Evolutionary conservation across 495 filamentous ascomycete genomes (phyloP), one percentile per base, ranked within the genome.

Genomic region (Annulohypoxylon moriforme): DNA sequence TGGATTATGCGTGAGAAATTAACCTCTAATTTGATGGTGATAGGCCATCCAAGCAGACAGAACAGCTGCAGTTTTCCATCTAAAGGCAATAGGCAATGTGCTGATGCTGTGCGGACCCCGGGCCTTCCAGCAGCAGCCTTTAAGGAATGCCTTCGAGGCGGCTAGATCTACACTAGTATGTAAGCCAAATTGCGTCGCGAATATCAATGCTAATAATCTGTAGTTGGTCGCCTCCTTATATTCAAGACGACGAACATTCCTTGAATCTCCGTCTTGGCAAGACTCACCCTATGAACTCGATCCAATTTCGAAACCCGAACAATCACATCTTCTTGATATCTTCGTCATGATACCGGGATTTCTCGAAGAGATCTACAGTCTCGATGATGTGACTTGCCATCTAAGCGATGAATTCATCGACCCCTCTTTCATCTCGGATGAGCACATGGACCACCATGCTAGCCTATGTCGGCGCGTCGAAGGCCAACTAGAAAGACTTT

Each of bases 61-160:
- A 52, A 63, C 55, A 8, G 72, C 42, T 13, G 72, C 64, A 0
- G 13, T 58, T 4, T 75, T 72, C n/a, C 72, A 75, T 22, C 47
- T 75, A 0, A 75, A 46, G 16, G 72, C 68, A 2, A 64, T 75
- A 4, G 64, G 56, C 29, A 75, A 69, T n/a, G 49, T 75, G 6
- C 34, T 75, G 18, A 49, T 59, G 40, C 34, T 75, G 2, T 75
- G 72, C 24, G 72, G 72, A 0, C 72, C 72, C 4, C 22, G 38
- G 20, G 72, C 72, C 1, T 75, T 75, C 46, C 72, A 75, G 36
- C 55, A 34, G 5, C 72, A 75, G 13, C 72, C 72, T 31, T 22
- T 75, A 24, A 57, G 64, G 44, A 75, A 68, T 38, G 72, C 72
- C 10, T 75, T 75, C 36, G 72, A 75, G 31, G 68, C 72, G 11